Conservation (phyloP, 805 yeast genomes). For the Cyberlindnera subsufficiens region DNA sequence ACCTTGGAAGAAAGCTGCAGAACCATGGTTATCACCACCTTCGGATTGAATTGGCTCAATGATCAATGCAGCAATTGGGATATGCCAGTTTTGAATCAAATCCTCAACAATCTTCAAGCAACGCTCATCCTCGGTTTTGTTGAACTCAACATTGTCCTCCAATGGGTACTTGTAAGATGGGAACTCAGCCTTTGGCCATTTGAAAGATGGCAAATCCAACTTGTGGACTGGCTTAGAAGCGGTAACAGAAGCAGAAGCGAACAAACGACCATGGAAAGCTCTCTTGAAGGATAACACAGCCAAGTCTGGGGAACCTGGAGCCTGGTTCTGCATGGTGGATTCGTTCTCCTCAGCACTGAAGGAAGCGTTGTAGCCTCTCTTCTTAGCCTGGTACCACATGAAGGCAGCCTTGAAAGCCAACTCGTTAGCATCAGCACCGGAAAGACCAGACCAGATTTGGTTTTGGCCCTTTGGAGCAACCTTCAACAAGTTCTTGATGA, state of each 20-base stretch:
- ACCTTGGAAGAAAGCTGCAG: constrained; percentile 73
- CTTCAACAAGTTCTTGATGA: constrained; percentile 38
- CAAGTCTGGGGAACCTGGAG: constrained; percentile 86
- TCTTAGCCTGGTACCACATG: constrained; percentile 65
- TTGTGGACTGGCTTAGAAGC: constrained; percentile 95
- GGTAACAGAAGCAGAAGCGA: constrained; percentile 87
- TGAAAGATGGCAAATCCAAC: constrained; percentile 85
- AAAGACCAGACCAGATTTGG: constrained; percentile 71
- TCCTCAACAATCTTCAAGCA: constrained; percentile 75
- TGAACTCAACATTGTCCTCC: constrained; percentile 55
- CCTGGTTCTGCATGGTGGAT: constrained; percentile 71
- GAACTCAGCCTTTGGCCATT: constrained; percentile 96
- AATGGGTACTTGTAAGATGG: constrained; percentile 84
- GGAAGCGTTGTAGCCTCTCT: constrained; percentile 56
- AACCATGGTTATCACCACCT: constrained; percentile 89
- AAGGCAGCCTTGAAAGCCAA: constrained; percentile 87
- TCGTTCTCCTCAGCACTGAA: constrained; percentile 65
- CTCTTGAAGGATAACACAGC: constrained; percentile 81
- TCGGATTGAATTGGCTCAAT: constrained; percentile 91
- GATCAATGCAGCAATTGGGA: constrained; percentile 82
- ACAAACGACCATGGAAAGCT: constrained; percentile 93
- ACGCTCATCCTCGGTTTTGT: constrained; percentile 73
- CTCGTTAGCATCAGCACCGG: constrained; percentile 88
- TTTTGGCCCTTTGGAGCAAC: constrained; percentile 77
- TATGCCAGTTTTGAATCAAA: constrained; percentile 57